Base-by-base conservation (phyloP, 2,329 filamentous ascomycete species). In the Juglanconis oblonga region DNA sequence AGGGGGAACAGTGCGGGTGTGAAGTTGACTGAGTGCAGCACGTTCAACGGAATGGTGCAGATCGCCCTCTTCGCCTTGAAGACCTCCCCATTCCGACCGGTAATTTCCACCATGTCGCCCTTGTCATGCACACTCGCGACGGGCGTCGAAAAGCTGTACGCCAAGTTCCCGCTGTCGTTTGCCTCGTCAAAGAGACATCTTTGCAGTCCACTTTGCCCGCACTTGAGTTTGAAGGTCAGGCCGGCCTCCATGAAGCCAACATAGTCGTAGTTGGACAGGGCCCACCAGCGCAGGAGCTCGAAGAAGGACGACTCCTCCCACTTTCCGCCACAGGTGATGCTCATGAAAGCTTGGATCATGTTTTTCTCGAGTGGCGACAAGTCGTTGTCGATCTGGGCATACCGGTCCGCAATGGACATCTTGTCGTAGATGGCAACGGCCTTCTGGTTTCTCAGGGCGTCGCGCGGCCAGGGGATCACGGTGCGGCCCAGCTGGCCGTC, bases 261-360 rank as follows among this genome's bases (percentile, higher is more conserved):
- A 55, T 75, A 79, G 5, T 69, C 73, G 65, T 78, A 78, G 33
- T 72, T 77, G 56, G 70, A 71, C 1, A 77, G 67, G 8, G 74
- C 79, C 78, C 73, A 81, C 78, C 77, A 80, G 59, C 78, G 78
- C 17, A 82, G 66, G 36, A 81, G 75, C 56, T 82, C 78, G 52
- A 76, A 75, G 59, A 81, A 78, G 29, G 74, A 76, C 0, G 73
- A 76, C 0, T 74, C 77, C 9, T 76, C 72, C 0, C 79, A 71
- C 0, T 74, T 78, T 5, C 78, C 76, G 53, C 77, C 77, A 61
- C 73, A 75, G 1, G 59, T 61, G 33, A 80, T 72, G 0, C 78
- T 67, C 0, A 80, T 66, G 10, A 78, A 78, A 0, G 71, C 68
- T 62, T 80, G 76, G 2, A 80, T 42, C 2, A 68, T 67, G 2